Evolutionary conservation across 2,329 filamentous ascomycete species (phyloP).

Genomic region (Ceratocystis papillata): DNA sequence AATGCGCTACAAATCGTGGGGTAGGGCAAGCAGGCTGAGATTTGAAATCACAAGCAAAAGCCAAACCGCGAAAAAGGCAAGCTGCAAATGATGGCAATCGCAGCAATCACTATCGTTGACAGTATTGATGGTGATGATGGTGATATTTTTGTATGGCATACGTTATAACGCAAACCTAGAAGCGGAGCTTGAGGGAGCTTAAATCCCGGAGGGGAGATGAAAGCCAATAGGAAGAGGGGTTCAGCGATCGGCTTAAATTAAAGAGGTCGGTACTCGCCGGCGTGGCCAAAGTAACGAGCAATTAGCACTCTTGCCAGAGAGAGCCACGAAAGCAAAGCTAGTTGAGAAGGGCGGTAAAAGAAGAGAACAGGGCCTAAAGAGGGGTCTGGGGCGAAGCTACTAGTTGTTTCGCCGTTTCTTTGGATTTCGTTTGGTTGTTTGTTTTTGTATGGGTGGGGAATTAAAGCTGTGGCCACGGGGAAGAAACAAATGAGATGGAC

Average conservation of each 20-base stretch:
- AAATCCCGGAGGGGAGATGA: neutral
- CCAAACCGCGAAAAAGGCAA: neutral
- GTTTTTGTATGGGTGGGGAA: neutral
- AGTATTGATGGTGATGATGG: neutral
- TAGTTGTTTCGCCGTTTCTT: neutral
- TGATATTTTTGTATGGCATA: neutral
- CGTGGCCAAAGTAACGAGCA: too few species aligned
- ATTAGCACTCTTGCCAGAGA: too few species aligned
- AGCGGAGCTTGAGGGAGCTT: constrained; percentile 11
- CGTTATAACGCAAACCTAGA: neutral
- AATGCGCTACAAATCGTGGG: too few species aligned
- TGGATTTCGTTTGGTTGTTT: neutral
- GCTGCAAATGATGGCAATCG: neutral
- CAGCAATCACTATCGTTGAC: neutral
- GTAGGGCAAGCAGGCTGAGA: too few species aligned
- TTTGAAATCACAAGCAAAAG: neutral
- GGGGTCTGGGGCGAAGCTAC: neutral
- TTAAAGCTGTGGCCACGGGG: neutral
- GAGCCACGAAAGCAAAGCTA: too few species aligned
- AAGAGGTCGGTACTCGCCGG: neutral
- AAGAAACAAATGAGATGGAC: neutral
- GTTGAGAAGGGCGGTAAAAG: too few species aligned
- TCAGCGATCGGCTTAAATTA: constrained; percentile 13
- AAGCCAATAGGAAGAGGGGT: neutral
- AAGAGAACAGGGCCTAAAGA: neutral